A percentile compares a stretch with the other conserved stretches of the same genome.
phyloP scores from a whole-genome alignment of 768 basidiomycete species.

The Mycena floridula region DNA sequence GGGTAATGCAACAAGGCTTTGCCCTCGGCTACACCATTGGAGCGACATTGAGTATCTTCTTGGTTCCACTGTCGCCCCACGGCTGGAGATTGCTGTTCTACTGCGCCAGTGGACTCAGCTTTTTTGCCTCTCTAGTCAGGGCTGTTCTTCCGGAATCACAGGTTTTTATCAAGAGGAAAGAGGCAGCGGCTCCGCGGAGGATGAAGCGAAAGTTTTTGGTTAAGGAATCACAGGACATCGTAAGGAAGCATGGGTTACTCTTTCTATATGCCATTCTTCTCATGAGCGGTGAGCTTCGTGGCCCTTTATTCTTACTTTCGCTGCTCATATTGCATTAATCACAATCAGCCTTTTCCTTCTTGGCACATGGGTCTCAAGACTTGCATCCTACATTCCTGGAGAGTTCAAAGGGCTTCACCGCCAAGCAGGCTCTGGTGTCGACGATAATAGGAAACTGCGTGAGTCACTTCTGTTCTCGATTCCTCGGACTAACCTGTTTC shows the following conservation, averaged over 20 bases:
- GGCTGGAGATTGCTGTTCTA: slow-evolving; percentile 51
- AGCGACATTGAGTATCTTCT: slow-evolving; percentile 9
- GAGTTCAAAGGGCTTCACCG: slow-evolving; percentile 40
- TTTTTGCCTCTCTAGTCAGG: slow-evolving; percentile 50
- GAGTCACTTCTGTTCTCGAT: neutral
- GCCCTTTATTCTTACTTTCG: neutral
- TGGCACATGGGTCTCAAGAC: slow-evolving; percentile 19
- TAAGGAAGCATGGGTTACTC: slow-evolving; percentile 53
- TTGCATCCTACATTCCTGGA: slow-evolving; percentile 56
- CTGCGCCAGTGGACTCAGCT: slow-evolving; percentile 45
- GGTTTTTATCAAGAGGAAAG: slow-evolving; percentile 39
- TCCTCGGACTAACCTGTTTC: slow-evolving; percentile 24
- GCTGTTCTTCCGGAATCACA: slow-evolving; percentile 50
- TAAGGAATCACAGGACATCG: slow-evolving; percentile 47
- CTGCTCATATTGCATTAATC: neutral
- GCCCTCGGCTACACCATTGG: slow-evolving; percentile 34
- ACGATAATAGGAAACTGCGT: slow-evolving; percentile 46
- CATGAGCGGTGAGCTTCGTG: slow-evolving; percentile 29
- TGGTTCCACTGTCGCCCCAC: slow-evolving; percentile 14
- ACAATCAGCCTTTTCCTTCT: neutral
- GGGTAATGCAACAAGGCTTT: slow-evolving; percentile 68
- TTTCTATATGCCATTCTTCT: slow-evolving; percentile 55
- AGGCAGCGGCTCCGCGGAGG: slow-evolving; percentile 15
- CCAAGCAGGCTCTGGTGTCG: slow-evolving; percentile 42
- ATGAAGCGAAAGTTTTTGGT: slow-evolving; percentile 36